Conservation (phyloP, 2,329 filamentous ascomycete species). For the Beauveria sp. region DNA sequence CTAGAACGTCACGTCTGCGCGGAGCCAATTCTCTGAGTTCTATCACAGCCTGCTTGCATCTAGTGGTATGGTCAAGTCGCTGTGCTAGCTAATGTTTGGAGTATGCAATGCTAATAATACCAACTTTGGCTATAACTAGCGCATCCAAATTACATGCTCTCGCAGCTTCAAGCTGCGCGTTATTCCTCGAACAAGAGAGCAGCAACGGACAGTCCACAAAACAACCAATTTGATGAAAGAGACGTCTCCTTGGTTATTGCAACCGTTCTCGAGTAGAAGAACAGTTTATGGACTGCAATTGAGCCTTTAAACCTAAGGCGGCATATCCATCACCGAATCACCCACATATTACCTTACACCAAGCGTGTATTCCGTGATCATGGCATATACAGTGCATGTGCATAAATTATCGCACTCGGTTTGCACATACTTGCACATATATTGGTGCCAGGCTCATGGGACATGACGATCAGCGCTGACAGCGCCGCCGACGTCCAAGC, state of each 20-base stretch:
- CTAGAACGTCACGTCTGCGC: neutral
- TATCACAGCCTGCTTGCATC: neutral
- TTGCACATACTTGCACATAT: slow-evolving; percentile 7
- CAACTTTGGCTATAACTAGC: neutral
- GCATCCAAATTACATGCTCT: neutral
- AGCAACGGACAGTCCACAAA: neutral
- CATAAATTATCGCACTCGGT: neutral
- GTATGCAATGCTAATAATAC: neutral
- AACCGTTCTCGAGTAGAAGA: neutral
- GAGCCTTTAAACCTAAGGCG: neutral
- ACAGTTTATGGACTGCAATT: neutral
- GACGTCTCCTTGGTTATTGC: neutral
- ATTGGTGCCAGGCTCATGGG: slow-evolving; percentile 9
- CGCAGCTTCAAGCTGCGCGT: neutral
- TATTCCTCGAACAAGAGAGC: neutral
- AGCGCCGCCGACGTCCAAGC: slow-evolving; percentile 12
- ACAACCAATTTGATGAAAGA: neutral
- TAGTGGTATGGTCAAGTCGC: neutral
- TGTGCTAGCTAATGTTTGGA: neutral
- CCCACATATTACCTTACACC: neutral
- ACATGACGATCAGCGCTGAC: slow-evolving; percentile 10
- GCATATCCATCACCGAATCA: neutral
- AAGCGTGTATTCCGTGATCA: neutral
- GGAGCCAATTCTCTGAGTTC: neutral
- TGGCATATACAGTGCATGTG: slow-evolving; percentile 5